These are phyloP conservation scores for Cyclotella choctawhatcheeana DNA, from an alignment of 108 stramenopile genomes.

Conservation along the genomic window DNA sequence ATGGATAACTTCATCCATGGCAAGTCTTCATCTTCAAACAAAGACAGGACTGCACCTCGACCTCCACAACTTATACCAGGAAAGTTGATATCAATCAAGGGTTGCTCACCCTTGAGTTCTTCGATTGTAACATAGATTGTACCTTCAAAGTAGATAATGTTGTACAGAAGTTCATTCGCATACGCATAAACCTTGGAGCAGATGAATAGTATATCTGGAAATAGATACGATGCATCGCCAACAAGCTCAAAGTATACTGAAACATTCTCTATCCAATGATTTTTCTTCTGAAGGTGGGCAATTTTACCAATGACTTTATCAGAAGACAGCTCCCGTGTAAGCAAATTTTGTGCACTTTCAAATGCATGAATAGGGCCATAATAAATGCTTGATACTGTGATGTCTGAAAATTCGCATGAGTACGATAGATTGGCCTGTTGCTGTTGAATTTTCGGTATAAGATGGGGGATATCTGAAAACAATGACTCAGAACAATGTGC, in stretches of 20 bases:
- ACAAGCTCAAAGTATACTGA: constrained; percentile 82
- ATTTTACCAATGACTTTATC: constrained; percentile 52
- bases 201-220: constrained; percentile 57
- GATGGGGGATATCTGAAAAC: constrained; percentile 57
- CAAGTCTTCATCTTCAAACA: constrained; percentile 35
- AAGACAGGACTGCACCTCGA: constrained; percentile 32
- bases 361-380: constrained; percentile 45
- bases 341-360: constrained; percentile 62
- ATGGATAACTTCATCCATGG: constrained; percentile 45
- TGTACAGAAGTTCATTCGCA: constrained; percentile 60
- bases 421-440: constrained; percentile 70
- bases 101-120: constrained; percentile 62
- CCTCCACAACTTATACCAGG: constrained; percentile 56
- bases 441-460: constrained; percentile 72
- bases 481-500: not conserved
- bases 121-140: constrained; percentile 65
- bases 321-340: constrained; percentile 57
- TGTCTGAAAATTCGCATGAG: constrained; percentile 51
- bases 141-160: constrained; percentile 71
- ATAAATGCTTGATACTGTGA: constrained; percentile 16
- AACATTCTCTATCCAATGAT: constrained; percentile 75
- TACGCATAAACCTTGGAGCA: constrained; percentile 53
- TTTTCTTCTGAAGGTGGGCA: constrained; percentile 43
- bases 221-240: constrained; percentile 33
- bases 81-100: constrained; percentile 74